Evolutionary conservation across 305 asterid species (phyloP), one percentile per base, ranked within the genome.

Genomic region (Solanum chacoense): DNA sequence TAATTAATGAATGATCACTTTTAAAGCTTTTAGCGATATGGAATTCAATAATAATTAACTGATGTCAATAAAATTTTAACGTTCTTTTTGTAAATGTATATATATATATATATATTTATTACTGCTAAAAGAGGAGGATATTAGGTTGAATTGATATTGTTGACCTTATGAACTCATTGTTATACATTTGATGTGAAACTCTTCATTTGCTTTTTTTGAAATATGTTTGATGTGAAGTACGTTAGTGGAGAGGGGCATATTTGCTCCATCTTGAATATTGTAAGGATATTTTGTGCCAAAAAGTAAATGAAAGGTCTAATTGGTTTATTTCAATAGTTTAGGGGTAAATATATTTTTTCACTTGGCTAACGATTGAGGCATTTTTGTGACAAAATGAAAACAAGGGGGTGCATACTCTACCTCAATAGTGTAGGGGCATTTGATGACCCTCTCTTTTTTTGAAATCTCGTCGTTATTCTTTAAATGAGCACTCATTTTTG

Each of bases 391-490:
- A 55, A 55, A 55, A 55, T 55, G 67, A 4, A 55, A 55, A 55
- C 24, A 18, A 55, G 67, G 0, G 24, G 67, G 24, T 55, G 11
- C 20, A 20, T 18, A 20, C 10, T 55, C 24, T 55, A 55, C 67
- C 9, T 55, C 24, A 55, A 55, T 55, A 18, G 24, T 55, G 67
- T 18, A 55, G 24, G 67, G 67, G 24, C 2, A 7, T 55, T 55
- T 55, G 24, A 55, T 4, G 5, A 4, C 24, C 67, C 4, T 50
- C 9, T 18, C 0, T 18, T 3, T 55, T 55, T 55, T 18, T 7
- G 1, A 50, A 18, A 55, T 1, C 24, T 1, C 0, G 4, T 55
- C 11, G 0, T 16, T 18, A 3, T 18, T 55, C 11, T 55, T 55
- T 55, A 9, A 55, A 55, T 2, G 67, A 0, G 11, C 5, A 18